Evolutionary conservation across 805 yeast species (phyloP), one percentile per base, ranked within the genome.

Genomic region (Candida taoyuanica): DNA sequence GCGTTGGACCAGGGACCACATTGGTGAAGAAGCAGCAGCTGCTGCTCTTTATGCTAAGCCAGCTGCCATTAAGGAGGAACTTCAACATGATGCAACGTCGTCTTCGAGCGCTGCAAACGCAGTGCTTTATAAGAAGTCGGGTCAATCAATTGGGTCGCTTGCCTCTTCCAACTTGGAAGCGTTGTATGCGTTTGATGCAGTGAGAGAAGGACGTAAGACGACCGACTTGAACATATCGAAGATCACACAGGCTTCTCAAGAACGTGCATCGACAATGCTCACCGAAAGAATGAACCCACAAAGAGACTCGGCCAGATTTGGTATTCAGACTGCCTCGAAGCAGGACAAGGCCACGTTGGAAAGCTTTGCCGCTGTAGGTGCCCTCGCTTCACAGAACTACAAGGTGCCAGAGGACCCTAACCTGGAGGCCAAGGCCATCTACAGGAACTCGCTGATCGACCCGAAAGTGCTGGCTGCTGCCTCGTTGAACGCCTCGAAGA

Each of bases 331-430:
- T 3, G 65, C 68, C 31, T 58, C 65, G 39, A 55, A 70, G 53
- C 56, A 64, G 39, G 52, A 60, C 50, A 62, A 61, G 48, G 51
- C 71, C 59, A 30, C 64, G 20, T 73, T 72, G 34, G 70, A 65
- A 39, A 52, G 55, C 11, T 65, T 70, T 55, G 82, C 83, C 11
- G 71, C 75, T 17, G 67, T 68, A 31, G 80, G 81, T 20, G 83
- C 57, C 0, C 60, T 73, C 18, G 81, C 82, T 13, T 74, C 82
- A 1, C 69, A 72, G 36, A 59, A 59, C 29, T 60, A 60, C 33
- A 50, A 52, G 38, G 53, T 52, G 46, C 65, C 65, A 40, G 71
- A 71, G 17, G 59, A 61, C 29, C 64, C 63, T 25, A 64, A 72
- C 34, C 62, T 74, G 37, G 70, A 70, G 28, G 76, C 73, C 21